Evolutionary conservation across 352 stramenopile genomes (phyloP).

Genomic region (Phytophthora uliginosa): DNA sequence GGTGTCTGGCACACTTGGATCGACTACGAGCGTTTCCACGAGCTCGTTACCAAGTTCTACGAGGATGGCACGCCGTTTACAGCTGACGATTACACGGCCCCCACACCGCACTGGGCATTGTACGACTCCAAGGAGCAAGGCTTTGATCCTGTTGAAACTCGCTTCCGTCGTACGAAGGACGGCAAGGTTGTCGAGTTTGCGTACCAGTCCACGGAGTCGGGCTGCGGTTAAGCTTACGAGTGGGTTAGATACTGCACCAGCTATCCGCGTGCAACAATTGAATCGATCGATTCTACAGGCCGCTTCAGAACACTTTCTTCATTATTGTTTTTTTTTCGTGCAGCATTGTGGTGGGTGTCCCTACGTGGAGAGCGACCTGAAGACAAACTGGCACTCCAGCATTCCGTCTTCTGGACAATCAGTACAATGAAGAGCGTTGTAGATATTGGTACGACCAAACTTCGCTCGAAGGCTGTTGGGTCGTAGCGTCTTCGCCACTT

Average conservation of each 20-base stretch:
- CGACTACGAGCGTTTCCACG: slow-evolving; percentile 98
- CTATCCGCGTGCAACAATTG: slow-evolving; percentile 11
- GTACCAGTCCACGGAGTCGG: slow-evolving; percentile 87
- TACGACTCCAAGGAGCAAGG: slow-evolving; percentile 97
- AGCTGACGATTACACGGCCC: slow-evolving; percentile 95
- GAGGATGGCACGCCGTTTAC: slow-evolving; percentile 89
- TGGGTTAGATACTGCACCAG: slow-evolving; percentile 15
- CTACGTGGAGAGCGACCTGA: slow-evolving; percentile 54
- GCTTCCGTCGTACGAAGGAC: slow-evolving; percentile 89
- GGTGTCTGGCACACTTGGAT: slow-evolving; percentile 99
- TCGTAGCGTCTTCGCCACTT: slow-evolving; percentile 90
- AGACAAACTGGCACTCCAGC: slow-evolving; percentile 94
- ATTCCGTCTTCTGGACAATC: slow-evolving; percentile 93
- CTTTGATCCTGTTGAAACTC: slow-evolving; percentile 97
- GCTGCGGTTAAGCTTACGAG: slow-evolving; percentile 66
- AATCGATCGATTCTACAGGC: slow-evolving; percentile 21
- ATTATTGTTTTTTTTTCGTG: slow-evolving; percentile 7
- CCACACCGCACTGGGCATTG: slow-evolving; percentile 96
- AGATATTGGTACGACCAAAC: slow-evolving; percentile 87
- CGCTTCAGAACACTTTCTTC: background rate
- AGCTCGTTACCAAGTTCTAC: slow-evolving; percentile 88
- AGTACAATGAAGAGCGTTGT: slow-evolving; percentile 95
- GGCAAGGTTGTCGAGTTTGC: slow-evolving; percentile 89
- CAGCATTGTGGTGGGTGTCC: background rate
- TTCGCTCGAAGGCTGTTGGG: slow-evolving; percentile 87